These are phyloP conservation scores for Candida silvicultrix DNA, from an alignment of 805 yeast genomes.

Conservation along the genomic window DNA sequence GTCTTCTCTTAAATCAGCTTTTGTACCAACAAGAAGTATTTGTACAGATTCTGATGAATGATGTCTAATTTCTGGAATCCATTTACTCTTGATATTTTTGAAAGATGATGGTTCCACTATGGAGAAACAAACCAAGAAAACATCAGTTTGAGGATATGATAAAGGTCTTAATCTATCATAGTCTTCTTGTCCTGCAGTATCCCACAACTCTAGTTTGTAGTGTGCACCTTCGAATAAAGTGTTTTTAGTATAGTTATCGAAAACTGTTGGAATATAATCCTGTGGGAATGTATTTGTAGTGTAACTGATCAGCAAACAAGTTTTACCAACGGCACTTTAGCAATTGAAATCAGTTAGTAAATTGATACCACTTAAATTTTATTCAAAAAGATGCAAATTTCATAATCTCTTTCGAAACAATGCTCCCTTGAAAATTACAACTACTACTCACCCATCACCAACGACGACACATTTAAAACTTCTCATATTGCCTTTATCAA, in stretches of 20 bases:
- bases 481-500: slow-evolving; percentile 53
- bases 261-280: slow-evolving; percentile 91
- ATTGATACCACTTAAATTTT: background rate
- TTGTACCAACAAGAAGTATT: slow-evolving; percentile 80
- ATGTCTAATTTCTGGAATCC: slow-evolving; percentile 84
- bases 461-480: slow-evolving; percentile 89
- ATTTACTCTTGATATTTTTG: slow-evolving; percentile 72
- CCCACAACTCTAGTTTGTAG: slow-evolving; percentile 86
- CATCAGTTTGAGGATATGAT: slow-evolving; percentile 88
- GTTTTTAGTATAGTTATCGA: slow-evolving; percentile 85
- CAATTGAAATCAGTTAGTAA: too few species aligned
- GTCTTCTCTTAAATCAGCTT: slow-evolving; percentile 79
- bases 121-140: slow-evolving; percentile 81
- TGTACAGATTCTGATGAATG: slow-evolving; percentile 70
- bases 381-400: background rate
- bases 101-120: slow-evolving; percentile 76
- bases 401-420: background rate
- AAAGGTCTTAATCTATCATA: slow-evolving; percentile 86
- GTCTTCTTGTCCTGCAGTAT: slow-evolving; percentile 93
- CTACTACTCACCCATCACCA: slow-evolving; percentile 67
- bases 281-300: slow-evolving; percentile 91
- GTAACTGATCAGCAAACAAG: slow-evolving; percentile 80
- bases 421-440: too few species aligned
- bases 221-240: slow-evolving; percentile 79
- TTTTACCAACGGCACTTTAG: slow-evolving; percentile 83